A percentile compares a stretch with the other conserved stretches of the same genome.
These are phyloP conservation scores for Aspergillus cristatus DNA, from an alignment of 495 filamentous ascomycete species.

Conservation along the genomic window DNA sequence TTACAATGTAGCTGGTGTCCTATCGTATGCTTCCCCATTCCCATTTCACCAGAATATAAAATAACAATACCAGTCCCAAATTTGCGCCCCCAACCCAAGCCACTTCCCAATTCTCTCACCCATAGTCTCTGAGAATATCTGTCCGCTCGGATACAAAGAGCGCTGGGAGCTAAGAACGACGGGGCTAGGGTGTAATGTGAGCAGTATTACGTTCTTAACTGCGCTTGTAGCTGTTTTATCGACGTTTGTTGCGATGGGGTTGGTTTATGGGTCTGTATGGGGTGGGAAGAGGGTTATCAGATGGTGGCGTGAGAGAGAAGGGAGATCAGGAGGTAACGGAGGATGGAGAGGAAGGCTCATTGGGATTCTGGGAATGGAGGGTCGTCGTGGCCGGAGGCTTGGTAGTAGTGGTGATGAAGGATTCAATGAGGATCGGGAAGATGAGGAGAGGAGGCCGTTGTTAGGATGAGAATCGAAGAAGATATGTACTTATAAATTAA, in stretches of 20 bases:
- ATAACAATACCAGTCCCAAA: conserved; percentile 29
- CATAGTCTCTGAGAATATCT: conserved; percentile 32
- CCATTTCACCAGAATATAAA: not conserved
- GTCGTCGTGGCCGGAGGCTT: too few relatives aligned
- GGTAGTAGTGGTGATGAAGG: conserved; percentile 4
- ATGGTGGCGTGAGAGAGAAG: conserved; percentile 18
- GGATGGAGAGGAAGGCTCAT: conserved; percentile 2
- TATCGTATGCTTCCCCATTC: conserved; percentile 29
- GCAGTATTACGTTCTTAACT: conserved; percentile 39
- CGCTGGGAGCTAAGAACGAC: conserved; percentile 43
- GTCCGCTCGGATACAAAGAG: conserved; percentile 39
- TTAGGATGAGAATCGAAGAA: conserved; percentile 4
- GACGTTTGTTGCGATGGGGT: conserved; percentile 21
- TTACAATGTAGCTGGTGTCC: conserved; percentile 46
- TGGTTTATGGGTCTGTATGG: conserved; percentile 13
- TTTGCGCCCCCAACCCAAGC: conserved; percentile 39
- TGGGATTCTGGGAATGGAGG: conserved; percentile 3
- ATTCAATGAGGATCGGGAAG: conserved; percentile 8
- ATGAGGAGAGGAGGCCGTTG: conserved; percentile 22
- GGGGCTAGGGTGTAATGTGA: conserved; percentile 42
- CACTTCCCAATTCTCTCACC: conserved; percentile 38
- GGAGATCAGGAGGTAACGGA: conserved; percentile 4
- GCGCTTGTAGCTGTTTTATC: conserved; percentile 26
- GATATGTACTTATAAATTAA: not conserved
- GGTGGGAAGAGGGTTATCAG: conserved; percentile 14